Base-by-base conservation (phyloP, 805 yeast species). In the Lipomyces spencermartinsiae region DNA sequence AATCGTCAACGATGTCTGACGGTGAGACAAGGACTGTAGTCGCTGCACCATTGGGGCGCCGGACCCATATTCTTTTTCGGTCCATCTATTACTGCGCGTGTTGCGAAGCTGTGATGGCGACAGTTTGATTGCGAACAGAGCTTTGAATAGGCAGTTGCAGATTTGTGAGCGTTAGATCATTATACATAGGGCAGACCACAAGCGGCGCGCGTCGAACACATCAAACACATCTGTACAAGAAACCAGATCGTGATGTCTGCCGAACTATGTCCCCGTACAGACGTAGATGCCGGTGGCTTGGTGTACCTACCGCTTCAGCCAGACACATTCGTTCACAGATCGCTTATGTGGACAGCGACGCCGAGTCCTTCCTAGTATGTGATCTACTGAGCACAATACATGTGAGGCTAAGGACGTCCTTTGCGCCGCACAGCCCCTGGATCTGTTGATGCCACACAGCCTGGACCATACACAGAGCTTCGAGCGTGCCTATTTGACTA, bases 1-100 rank as follows among this genome's bases (percentile, higher is more conserved):
- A 80, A 77, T 94, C 97, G 77, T 93, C 98, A 4, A 93, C 84
- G 0, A 93, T 83, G 75, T 91, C 94, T 25, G 78, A 75, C 37
- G 86, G 86, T 19, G 82, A 81, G 22, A 91, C 89, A 66, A 82
- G 76, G 6, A 93, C 78, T 0, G 96, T 85, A 0, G 97, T 91
- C 2, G 98, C 90, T 19, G 76, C 74, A 8, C 79, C 74, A 39
- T 78, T 76, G 2, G 79, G 75, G 25, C 79, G 76, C 49, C 75
- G 68, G 25, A 80, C 79, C 83, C 83, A 80, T 1, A 80, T 71
- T 49, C 82, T 73, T n/a, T 77, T 71, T 14, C 68, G 54, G 16
- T 62, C 70, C 69, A 68, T 68, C 16, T 53, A 33, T 37, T 43
- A 43, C 22, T 43, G 49, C 22, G 49, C 16, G 12, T 16, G n/a